A percentile compares a stretch with the other conserved stretches of the same genome.
Evolutionary conservation across 306 rosid species (phyloP).

Genomic region (Senna siamea): DNA sequence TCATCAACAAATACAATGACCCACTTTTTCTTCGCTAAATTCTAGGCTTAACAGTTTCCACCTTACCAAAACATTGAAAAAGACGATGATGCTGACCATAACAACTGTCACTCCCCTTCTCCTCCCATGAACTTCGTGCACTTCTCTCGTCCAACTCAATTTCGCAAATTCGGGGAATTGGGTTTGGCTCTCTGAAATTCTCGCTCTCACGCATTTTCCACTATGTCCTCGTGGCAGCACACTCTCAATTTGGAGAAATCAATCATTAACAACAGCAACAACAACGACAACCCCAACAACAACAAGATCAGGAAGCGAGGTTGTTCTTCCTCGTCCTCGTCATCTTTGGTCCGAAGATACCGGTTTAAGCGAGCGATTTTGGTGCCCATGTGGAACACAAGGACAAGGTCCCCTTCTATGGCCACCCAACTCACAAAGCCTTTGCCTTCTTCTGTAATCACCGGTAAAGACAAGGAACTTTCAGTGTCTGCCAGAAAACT

Average conservation of each 20-base stretch:
- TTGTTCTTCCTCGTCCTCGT: constrained; percentile 66
- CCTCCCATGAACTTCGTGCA: constrained; percentile 29
- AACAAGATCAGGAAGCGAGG: constrained; percentile 69
- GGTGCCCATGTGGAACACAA: constrained; percentile 60
- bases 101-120: constrained; percentile 18
- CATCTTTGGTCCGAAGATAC: constrained; percentile 54
- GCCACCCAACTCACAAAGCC: constrained; percentile 22
- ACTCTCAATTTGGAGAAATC: constrained; percentile 22
- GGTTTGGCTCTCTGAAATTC: constrained; percentile 23
- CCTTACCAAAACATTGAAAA: constrained; percentile 42
- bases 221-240: constrained; percentile 52
- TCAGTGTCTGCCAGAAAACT: constrained; percentile 58
- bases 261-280: neutral
- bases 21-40: constrained; percentile 48
- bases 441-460: constrained; percentile 30
- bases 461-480: constrained; percentile 45
- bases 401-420: constrained; percentile 30
- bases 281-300: constrained; percentile 25
- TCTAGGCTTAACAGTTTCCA: constrained; percentile 49
- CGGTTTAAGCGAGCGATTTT: constrained; percentile 62
- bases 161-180: constrained; percentile 25
- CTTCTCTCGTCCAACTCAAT: constrained; percentile 10
- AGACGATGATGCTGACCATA: constrained; percentile 7
- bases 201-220: neutral
- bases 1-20: constrained; percentile 8